phyloP scores from a whole-genome alignment of 2,329 filamentous ascomycete genomes.

The Xylogone sp. region DNA sequence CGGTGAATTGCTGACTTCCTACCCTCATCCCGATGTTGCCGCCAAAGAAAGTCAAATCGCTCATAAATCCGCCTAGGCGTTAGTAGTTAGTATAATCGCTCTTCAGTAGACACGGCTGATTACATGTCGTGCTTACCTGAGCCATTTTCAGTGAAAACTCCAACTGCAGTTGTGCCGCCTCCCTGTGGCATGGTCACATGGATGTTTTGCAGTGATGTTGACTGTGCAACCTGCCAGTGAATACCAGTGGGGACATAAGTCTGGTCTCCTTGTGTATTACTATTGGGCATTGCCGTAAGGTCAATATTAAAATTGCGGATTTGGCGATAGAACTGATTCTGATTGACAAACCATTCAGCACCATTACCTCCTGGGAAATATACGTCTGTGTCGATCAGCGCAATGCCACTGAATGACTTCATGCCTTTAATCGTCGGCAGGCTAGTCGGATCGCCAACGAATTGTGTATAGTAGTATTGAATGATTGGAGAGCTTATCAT shows the following conservation, averaged over 20 bases:
- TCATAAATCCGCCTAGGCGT: slow-evolving; percentile 53
- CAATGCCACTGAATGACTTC: slow-evolving; percentile 72
- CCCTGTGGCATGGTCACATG: slow-evolving; percentile 31
- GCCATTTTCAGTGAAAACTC: slow-evolving; percentile 54
- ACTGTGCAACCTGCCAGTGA: slow-evolving; percentile 48
- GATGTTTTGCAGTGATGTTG: slow-evolving; percentile 56
- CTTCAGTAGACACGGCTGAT: too few species aligned
- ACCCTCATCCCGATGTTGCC: slow-evolving; percentile 56
- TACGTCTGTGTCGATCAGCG: slow-evolving; percentile 65
- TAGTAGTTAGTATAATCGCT: too few species aligned
- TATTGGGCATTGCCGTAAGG: slow-evolving; percentile 25
- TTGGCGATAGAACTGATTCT: slow-evolving; percentile 5
- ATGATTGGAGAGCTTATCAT: slow-evolving; percentile 75
- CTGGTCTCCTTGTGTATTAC: too few species aligned
- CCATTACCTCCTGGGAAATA: slow-evolving; percentile 3
- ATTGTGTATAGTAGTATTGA: slow-evolving; percentile 57
- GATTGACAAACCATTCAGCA: background rate
- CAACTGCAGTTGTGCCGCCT: slow-evolving; percentile 46
- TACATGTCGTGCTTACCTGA: too few species aligned
- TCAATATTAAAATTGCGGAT: slow-evolving; percentile 63
- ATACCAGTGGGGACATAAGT: slow-evolving; percentile 57
- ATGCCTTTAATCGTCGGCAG: slow-evolving; percentile 72
- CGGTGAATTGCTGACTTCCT: slow-evolving; percentile 64
- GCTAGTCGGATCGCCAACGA: slow-evolving; percentile 58
- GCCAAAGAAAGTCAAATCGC: slow-evolving; percentile 56